Base-by-base conservation (phyloP, 805 yeast genomes). In the Schwanniomyces vanrijiae region DNA sequence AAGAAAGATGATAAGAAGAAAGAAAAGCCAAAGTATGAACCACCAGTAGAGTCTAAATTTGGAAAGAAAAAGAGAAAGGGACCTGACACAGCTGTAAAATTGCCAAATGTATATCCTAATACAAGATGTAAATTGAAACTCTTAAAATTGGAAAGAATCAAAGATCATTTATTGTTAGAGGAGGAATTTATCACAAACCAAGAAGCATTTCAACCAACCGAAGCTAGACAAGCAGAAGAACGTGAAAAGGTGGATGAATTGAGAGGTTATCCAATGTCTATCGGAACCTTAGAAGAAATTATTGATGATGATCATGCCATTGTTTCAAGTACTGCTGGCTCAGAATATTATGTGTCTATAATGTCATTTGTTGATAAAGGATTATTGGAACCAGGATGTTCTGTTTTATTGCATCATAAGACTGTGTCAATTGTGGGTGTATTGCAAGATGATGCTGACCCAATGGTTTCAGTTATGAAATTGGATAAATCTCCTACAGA, bases 221-320 rank as follows among this genome's bases (percentile, higher is more conserved):
- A 94, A 66, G 96, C 94, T 62, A 89, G 89, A 68, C 96, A 91
- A 62, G 95, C 90, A 21, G 99, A 94, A 66, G 99, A 94, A 69
- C 80, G 97, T 57, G 91, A 90, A 56, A 90, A 91, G 66, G 86
- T 94, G 48, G 98, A 94, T 64, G 97, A 91, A 57, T 80, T 94
- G 61, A 84, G 99, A 68, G 99, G 99, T 5, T 83, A 89, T 38
- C 99, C 99, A 47, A 86, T 94, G 88, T 86, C 96, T 35, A 87
- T 94, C 51, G 99, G 99, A 42, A 90, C 97, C 2, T 77, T 94
- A 60, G 99, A 94, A 65, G 99, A 94, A 73, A 89, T 94, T 51
- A 89, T 94, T 56, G 99, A 94, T 64, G 99, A 94, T 68, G 99
- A 94, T 65, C 99, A 94, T 69, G 99, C 99, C 16, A 94, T 94